Conservation (phyloP, 441 rosid genomes). For the Populus tomentosa region DNA sequence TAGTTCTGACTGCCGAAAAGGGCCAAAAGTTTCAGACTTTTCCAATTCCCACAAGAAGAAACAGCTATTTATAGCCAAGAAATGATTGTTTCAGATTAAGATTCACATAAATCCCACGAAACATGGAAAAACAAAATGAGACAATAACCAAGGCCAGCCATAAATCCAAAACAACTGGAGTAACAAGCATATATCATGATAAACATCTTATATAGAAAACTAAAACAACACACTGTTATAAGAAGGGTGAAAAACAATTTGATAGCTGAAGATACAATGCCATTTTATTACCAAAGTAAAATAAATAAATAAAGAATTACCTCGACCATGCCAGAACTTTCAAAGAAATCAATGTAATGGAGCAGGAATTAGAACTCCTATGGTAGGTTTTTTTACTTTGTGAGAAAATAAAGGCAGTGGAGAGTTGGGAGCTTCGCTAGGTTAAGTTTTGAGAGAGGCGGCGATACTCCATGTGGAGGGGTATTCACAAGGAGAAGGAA, state of each 20-base stretch:
- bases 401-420: neutral
- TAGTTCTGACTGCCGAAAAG: neutral
- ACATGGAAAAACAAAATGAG: neutral
- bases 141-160: neutral
- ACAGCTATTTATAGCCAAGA: neutral
- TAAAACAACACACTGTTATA: too few relatives aligned
- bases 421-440: neutral
- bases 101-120: neutral
- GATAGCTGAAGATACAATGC: too few relatives aligned
- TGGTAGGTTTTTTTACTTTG: neutral
- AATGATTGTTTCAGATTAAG: neutral
- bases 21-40: neutral
- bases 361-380: neutral
- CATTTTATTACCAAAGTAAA: neutral
- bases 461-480: neutral
- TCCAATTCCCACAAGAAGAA: neutral
- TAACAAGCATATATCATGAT: neutral
- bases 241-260: too few relatives aligned
- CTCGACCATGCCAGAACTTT: neutral
- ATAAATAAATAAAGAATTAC: neutral
- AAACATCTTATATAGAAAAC: neutral
- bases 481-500: neutral
- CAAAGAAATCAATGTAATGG: neutral
- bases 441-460: neutral
- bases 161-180: neutral